These are phyloP conservation scores for Lasiodiplodia sp. DNA, from an alignment of 2,329 filamentous ascomycete species.

Conservation along the genomic window DNA sequence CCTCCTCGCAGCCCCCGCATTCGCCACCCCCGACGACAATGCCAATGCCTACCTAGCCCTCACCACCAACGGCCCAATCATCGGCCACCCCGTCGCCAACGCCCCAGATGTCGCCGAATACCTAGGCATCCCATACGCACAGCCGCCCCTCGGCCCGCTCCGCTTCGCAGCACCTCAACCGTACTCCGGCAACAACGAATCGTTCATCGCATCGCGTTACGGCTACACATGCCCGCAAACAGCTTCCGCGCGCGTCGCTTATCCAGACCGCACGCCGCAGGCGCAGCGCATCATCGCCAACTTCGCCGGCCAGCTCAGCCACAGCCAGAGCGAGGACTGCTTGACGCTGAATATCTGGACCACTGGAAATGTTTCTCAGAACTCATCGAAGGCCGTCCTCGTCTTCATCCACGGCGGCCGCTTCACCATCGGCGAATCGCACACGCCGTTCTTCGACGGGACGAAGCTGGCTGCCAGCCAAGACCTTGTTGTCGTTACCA, in stretches of 20 bases:
- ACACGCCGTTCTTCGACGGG: constrained; percentile 24
- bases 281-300: neutral
- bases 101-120: constrained; percentile 40
- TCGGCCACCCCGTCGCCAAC: constrained; percentile 41
- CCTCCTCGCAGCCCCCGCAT: neutral
- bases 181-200: constrained; percentile 35
- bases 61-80: constrained; percentile 39
- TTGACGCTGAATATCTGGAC: constrained; percentile 46
- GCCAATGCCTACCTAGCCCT: neutral
- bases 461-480: constrained; percentile 32
- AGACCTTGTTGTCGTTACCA: constrained; percentile 33
- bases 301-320: constrained; percentile 8
- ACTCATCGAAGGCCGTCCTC: constrained; percentile 37
- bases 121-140: constrained; percentile 46
- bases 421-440: constrained; percentile 28
- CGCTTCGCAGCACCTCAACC: constrained; percentile 43
- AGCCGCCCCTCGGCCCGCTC: constrained; percentile 43
- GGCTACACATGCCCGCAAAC: constrained; percentile 8
- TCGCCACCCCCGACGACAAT: neutral
- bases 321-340: constrained; percentile 40
- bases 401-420: constrained; percentile 28
- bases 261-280: neutral
- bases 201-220: constrained; percentile 36
- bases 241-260: neutral
- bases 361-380: too few relatives aligned